phyloP scores from a whole-genome alignment of 1,139 yeast genomes.

The Candida sanyaensis region DNA sequence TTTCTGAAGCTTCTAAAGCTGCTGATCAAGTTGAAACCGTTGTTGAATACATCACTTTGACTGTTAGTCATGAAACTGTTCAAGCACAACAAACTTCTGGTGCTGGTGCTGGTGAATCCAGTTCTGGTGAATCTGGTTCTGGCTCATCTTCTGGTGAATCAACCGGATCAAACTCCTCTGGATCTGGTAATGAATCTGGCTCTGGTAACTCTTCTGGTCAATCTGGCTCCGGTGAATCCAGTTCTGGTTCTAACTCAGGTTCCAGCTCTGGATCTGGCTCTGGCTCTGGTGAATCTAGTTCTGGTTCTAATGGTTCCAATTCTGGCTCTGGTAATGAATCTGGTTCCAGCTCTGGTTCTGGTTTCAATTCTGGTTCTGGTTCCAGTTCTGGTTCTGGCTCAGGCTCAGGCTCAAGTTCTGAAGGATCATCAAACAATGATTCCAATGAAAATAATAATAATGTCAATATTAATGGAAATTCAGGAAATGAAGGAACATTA shows the following conservation, averaged over 20 bases:
- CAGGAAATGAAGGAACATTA: no score
- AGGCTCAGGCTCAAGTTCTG: no score
- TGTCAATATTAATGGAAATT: no score
- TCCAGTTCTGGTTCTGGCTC: neutral
- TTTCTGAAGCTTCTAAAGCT: slow-evolving; percentile 10
- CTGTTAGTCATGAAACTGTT: slow-evolving; percentile 6
- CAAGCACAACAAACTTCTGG: slow-evolving; percentile 1
- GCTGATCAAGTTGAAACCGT: slow-evolving; percentile 6
- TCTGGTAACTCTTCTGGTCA: no score
- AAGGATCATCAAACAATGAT: no score
- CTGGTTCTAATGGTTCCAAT: neutral
- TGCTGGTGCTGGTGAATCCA: neutral
- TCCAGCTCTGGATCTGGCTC: neutral
- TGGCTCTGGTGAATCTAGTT: neutral
- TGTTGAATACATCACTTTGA: neutral
- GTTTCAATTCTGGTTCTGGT: no score
- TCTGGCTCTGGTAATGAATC: no score
- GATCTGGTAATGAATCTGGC: neutral
- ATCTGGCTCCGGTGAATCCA: neutral
- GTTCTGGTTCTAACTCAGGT: neutral
- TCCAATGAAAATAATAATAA: no score
- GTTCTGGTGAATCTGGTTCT: neutral
- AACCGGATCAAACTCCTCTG: neutral
- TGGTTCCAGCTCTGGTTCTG: no score
- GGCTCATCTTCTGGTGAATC: neutral